Percentiles rank a stretch among this genome's conserved stretches.
phyloP scores from a whole-genome alignment of 1,284 basidiomycete genomes.

The Vanrija sp. region DNA sequence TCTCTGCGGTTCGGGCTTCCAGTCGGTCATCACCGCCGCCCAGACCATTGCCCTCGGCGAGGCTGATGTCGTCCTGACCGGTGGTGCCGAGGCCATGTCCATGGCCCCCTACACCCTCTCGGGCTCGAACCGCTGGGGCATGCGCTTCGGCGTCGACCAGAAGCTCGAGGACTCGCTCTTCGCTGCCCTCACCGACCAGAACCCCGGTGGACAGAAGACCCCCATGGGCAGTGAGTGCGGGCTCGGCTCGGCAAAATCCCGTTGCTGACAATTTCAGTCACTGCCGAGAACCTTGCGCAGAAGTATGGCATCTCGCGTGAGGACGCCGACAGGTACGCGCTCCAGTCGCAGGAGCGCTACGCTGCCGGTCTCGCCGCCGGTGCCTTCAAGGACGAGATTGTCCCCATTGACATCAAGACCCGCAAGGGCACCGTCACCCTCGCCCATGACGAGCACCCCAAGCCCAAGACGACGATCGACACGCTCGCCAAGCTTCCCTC shows the following conservation, averaged over 20 bases:
- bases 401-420: slow-evolving; percentile 51
- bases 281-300: slow-evolving; percentile 56
- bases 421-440: slow-evolving; percentile 44
- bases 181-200: slow-evolving; percentile 54
- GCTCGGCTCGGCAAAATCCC: not conserved
- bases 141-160: slow-evolving; percentile 51
- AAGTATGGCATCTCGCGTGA: slow-evolving; percentile 56
- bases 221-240: slow-evolving; percentile 49
- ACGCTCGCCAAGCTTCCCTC: slow-evolving; percentile 51
- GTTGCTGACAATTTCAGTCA: slow-evolving; percentile 37
- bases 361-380: slow-evolving; percentile 53
- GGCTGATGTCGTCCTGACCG: slow-evolving; percentile 54
- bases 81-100: slow-evolving; percentile 56
- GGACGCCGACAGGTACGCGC: slow-evolving; percentile 56
- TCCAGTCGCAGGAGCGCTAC: slow-evolving; percentile 56
- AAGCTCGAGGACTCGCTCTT: slow-evolving; percentile 57
- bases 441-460: slow-evolving; percentile 54
- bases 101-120: slow-evolving; percentile 53
- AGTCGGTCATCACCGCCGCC: slow-evolving; percentile 54
- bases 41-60: slow-evolving; percentile 56
- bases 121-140: slow-evolving; percentile 48
- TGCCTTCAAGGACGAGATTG: slow-evolving; percentile 54
- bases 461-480: slow-evolving; percentile 51
- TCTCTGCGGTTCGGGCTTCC: slow-evolving; percentile 57
- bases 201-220: slow-evolving; percentile 50